Conservation (phyloP, 257 asterid genomes). For the Solanum tarapatanum region DNA sequence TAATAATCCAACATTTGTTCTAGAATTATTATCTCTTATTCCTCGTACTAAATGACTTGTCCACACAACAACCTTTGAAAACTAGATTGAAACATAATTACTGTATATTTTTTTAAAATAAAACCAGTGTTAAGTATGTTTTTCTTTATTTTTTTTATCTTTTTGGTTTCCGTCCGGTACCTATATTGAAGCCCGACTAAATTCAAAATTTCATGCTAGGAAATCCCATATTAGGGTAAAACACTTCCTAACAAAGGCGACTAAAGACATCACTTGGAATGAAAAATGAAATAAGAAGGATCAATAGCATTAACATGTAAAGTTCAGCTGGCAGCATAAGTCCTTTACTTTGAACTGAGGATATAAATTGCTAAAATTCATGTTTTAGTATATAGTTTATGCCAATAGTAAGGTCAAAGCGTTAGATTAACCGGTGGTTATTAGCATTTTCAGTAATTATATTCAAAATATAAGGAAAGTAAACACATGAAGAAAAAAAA, state of each 20-base stretch:
- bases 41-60: not conserved
- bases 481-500: not conserved
- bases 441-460: not conserved
- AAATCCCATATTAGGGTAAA: no score
- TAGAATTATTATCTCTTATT: not conserved
- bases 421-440: not conserved
- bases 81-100: not conserved
- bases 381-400: not conserved
- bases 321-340: not conserved
- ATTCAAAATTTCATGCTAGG: no score
- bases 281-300: not conserved
- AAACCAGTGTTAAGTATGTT: not conserved
- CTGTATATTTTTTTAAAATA: no score
- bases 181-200: no score
- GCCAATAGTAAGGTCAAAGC: not conserved
- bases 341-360: not conserved
- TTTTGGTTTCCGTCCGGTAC: no score
- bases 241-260: not conserved
- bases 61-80: no score
- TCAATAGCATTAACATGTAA: not conserved
- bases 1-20: not conserved
- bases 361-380: fast-evolving
- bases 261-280: not conserved
- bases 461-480: not conserved
- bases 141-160: fast-evolving